A percentile compares a stretch with the other conserved stretches of the same genome.
Evolutionary conservation across 2,329 filamentous ascomycete genomes (phyloP).

Genomic region (Chrysoporthe cubensis): DNA sequence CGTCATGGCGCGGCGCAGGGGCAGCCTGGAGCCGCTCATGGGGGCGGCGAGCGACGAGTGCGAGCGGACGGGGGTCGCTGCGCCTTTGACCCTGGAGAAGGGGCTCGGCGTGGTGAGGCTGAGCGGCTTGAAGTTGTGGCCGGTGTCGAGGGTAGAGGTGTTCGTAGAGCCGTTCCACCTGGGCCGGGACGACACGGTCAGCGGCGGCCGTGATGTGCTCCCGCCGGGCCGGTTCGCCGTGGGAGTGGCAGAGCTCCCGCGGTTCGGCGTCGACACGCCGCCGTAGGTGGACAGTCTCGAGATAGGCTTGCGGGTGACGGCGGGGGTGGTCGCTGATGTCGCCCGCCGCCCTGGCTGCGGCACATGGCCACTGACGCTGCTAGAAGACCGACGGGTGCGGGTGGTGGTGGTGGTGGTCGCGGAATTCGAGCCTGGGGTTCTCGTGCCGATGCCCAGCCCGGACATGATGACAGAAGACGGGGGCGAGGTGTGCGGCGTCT

Average conservation of each 20-base stretch:
- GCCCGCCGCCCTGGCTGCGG: conserved; percentile 52
- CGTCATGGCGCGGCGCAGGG: conserved; percentile 55
- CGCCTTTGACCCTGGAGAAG: conserved; percentile 52
- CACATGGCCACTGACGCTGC: conserved; percentile 47
- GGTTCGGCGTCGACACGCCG: conserved; percentile 39
- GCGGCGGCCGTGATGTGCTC: conserved; percentile 48
- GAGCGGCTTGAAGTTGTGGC: conserved; percentile 69
- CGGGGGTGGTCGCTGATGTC: conserved; percentile 49
- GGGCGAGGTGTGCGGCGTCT: conserved; percentile 71
- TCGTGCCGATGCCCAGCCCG: conserved; percentile 46
- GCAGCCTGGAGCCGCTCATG: conserved; percentile 47
- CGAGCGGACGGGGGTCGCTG: conserved; percentile 42
- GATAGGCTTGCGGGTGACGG: conserved; percentile 46
- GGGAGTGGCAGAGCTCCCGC: conserved; percentile 55
- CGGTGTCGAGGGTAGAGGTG: conserved; percentile 64
- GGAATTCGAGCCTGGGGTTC: conserved; percentile 37
- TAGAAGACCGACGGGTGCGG: conserved; percentile 48
- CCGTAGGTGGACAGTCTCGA: conserved; percentile 52
- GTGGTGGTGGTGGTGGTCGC: conserved; percentile 45
- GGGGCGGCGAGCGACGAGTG: conserved; percentile 43
- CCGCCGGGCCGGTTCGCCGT: conserved; percentile 42
- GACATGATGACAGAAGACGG: conserved; percentile 66
- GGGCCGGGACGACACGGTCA: conserved; percentile 61
- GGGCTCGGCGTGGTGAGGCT: conserved; percentile 63
- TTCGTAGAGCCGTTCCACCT: conserved; percentile 75